phyloP scores from a whole-genome alignment of 495 filamentous ascomycete species.

The Umbilicaria muhlenbergii region DNA sequence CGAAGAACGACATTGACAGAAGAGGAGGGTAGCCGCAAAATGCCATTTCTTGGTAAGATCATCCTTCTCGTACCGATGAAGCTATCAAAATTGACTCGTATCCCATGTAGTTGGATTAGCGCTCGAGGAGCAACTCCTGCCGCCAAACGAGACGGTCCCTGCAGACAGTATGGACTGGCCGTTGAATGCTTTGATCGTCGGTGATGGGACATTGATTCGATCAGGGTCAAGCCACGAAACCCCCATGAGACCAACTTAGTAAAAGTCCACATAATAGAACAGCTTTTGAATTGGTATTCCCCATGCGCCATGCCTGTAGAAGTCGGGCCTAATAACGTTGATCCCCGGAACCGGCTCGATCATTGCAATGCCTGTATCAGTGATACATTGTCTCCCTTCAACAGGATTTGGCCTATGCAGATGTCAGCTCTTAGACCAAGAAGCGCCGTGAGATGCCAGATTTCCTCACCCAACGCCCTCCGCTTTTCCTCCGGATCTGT shows the following conservation, averaged over 20 bases:
- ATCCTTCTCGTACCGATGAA: constrained; percentile 14
- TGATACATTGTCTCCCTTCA: constrained; percentile 96
- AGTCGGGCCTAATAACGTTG: constrained; percentile 2
- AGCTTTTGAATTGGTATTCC: too few species aligned
- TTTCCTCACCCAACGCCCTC: constrained; percentile 56
- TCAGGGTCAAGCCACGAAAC: not conserved
- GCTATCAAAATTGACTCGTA: constrained; percentile 3
- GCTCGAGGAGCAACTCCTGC: constrained; percentile 73
- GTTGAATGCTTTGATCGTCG: constrained; percentile 50
- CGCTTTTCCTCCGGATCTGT: constrained; percentile 58
- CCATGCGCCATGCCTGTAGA: not conserved
- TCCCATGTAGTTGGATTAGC: constrained; percentile 58
- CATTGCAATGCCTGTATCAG: constrained; percentile 68
- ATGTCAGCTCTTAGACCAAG: constrained; percentile 13
- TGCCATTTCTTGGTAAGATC: constrained; percentile 50
- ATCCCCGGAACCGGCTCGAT: constrained; percentile 13
- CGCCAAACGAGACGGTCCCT: constrained; percentile 42
- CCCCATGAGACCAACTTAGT: too few species aligned
- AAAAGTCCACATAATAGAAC: too few species aligned
- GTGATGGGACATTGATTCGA: constrained; percentile 31
- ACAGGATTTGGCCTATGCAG: constrained; percentile 70
- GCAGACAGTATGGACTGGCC: constrained; percentile 49
- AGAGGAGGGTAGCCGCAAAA: constrained; percentile 27
- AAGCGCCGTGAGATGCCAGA: not conserved
- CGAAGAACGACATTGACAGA: constrained; percentile 23